Evolutionary conservation across 106 monocot genomes (phyloP).

Genomic region (Agapanthus africanus): DNA sequence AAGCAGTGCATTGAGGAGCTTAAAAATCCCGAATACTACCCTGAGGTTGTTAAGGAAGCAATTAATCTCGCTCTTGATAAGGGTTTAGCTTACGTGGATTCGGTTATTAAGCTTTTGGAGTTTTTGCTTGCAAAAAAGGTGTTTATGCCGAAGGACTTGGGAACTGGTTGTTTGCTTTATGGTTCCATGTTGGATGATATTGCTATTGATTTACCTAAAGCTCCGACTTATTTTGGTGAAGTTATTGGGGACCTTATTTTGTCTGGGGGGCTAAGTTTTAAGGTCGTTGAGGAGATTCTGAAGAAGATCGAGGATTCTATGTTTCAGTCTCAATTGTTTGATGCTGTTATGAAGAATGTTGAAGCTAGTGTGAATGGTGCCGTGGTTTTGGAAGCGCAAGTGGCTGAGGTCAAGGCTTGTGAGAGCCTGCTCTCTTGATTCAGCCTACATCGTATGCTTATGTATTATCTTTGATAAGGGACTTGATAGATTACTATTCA

Average conservation of each 20-base stretch:
- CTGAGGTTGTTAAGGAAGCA: constrained; percentile 87
- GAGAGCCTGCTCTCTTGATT: constrained; percentile 23
- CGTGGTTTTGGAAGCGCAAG: constrained; percentile 12
- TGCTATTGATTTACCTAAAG: constrained; percentile 72
- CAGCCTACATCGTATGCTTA: no score
- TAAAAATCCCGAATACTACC: constrained; percentile 62
- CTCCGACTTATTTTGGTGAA: constrained; percentile 66
- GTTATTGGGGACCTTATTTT: constrained; percentile 54
- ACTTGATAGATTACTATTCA: no score
- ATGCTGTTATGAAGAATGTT: constrained; percentile 13
- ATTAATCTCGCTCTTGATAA: constrained; percentile 65
- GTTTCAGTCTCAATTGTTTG: constrained; percentile 9
- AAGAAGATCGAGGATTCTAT: constrained; percentile 28
- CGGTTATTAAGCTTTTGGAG: constrained; percentile 40
- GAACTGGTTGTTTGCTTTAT: constrained; percentile 57
- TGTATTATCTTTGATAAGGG: no score
- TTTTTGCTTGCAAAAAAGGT: constrained; percentile 32
- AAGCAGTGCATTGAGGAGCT: constrained; percentile 77
- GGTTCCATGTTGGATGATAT: constrained; percentile 71
- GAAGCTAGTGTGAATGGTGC: constrained; percentile 13
- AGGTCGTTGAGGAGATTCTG: constrained; percentile 56
- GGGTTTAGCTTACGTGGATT: constrained; percentile 29
- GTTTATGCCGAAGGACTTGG: constrained; percentile 40
- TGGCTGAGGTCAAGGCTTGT: constrained; percentile 21
- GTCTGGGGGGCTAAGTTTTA: constrained; percentile 38